Percentiles rank a stretch among this genome's conserved stretches.
These are phyloP conservation scores for Wickerhamiella azyma DNA, from an alignment of 805 yeast genomes.

Conservation along the genomic window DNA sequence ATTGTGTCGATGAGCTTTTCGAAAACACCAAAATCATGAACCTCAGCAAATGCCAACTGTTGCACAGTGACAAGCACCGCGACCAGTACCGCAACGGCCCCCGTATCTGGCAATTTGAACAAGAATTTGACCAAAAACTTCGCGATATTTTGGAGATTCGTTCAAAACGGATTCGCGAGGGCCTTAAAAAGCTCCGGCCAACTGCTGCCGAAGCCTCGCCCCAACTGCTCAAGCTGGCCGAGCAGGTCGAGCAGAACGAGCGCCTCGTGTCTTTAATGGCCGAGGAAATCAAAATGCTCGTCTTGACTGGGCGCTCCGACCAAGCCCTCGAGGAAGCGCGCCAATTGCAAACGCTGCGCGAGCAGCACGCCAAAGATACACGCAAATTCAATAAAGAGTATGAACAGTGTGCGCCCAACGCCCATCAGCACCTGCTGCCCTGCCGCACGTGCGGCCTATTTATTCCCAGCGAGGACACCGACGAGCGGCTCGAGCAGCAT, in stretches of 20 bases:
- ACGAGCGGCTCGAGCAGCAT: constrained; percentile 78
- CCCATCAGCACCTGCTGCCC: constrained; percentile 81
- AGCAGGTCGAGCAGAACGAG: constrained; percentile 17
- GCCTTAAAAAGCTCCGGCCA: constrained; percentile 47
- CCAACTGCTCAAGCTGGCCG: constrained; percentile 19
- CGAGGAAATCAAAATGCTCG: constrained; percentile 10
- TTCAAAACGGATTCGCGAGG: constrained; percentile 47
- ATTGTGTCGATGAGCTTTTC: constrained; percentile 76
- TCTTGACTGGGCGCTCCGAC: background rate
- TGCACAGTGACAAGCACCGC: constrained; percentile 37
- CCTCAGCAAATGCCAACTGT: constrained; percentile 62
- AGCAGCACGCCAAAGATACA: constrained; percentile 6
- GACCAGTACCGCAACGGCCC: constrained; percentile 1
- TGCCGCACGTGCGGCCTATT: constrained; percentile 87
- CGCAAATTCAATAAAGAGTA: constrained; percentile 29
- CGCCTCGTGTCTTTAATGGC: constrained; percentile 45
- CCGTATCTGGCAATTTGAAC: constrained; percentile 25
- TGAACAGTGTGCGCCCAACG: constrained; percentile 55
- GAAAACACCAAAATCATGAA: constrained; percentile 62
- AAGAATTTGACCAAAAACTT: constrained; percentile 34
- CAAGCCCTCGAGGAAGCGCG: constrained; percentile 54
- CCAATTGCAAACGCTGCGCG: constrained; percentile 30
- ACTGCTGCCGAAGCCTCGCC: constrained; percentile 32
- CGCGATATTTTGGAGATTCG: constrained; percentile 51
- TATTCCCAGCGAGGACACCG: constrained; percentile 72